A percentile compares a stretch with the other conserved stretches of the same genome.
phyloP scores from a whole-genome alignment of 345 rosid species.

The Eucalyptus regnans region DNA sequence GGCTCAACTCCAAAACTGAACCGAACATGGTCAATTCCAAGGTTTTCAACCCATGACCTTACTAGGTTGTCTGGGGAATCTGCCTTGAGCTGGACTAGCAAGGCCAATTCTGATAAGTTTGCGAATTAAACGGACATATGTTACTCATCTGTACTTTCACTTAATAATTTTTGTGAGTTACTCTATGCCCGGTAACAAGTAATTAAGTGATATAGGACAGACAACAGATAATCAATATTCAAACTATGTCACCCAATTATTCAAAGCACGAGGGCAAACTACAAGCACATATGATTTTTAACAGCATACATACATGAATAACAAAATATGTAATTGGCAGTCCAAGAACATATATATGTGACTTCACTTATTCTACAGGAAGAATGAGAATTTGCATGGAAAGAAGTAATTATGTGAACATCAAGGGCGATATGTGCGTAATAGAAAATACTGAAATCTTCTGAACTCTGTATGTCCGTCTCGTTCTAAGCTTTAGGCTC shows the following conservation, averaged over 20 bases:
- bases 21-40: not conserved
- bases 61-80: not conserved
- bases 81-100: rapidly evolving
- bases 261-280: not conserved
- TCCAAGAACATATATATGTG: not conserved
- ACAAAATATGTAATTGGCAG: not conserved
- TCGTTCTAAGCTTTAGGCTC: not conserved
- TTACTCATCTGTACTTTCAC: not conserved
- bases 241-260: not conserved
- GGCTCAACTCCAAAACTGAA: not conserved
- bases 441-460: not conserved
- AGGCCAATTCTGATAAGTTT: not conserved
- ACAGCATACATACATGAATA: not conserved
- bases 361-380: not conserved
- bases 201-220: not conserved
- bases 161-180: not conserved
- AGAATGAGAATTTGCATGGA: not conserved
- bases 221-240: not conserved
- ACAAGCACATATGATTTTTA: not conserved
- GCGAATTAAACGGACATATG: rapidly evolving
- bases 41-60: not conserved
- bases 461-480: not conserved
- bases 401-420: not conserved
- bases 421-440: not conserved
- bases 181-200: rapidly evolving